phyloP scores from a whole-genome alignment of 805 yeast species.

The Starmerella asiatica region DNA sequence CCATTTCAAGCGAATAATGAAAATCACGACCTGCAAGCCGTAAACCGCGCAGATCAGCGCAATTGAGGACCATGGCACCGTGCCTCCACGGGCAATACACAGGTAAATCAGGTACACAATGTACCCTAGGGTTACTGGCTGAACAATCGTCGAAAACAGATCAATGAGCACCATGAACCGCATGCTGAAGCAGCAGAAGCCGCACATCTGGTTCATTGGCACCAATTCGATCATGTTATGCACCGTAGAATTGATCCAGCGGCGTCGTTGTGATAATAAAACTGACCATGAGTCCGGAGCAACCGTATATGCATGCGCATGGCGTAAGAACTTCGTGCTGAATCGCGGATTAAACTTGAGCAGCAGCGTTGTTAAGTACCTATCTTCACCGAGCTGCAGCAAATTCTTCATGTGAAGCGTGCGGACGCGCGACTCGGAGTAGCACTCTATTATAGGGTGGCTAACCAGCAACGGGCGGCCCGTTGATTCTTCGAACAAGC shows the following conservation, averaged over 20 bases:
- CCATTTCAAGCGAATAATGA: slow-evolving; percentile 35
- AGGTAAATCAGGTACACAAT: slow-evolving; percentile 40
- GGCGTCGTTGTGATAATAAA: slow-evolving; percentile 49
- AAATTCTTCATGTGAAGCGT: slow-evolving; percentile 48
- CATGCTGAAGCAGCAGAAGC: slow-evolving; percentile 54
- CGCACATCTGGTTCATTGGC: slow-evolving; percentile 47
- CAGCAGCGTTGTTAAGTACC: slow-evolving; percentile 44
- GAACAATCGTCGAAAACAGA: slow-evolving; percentile 45
- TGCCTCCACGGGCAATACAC: slow-evolving; percentile 32
- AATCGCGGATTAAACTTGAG: slow-evolving; percentile 43
- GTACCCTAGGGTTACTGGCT: slow-evolving; percentile 44
- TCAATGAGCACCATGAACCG: slow-evolving; percentile 45
- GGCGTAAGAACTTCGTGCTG: slow-evolving; percentile 42
- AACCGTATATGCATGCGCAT: slow-evolving; percentile 46
- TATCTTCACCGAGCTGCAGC: slow-evolving; percentile 49
- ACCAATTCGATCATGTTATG: slow-evolving; percentile 49
- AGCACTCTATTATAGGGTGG: slow-evolving; percentile 44
- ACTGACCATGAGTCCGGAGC: slow-evolving; percentile 48
- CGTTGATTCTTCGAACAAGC: slow-evolving; percentile 40
- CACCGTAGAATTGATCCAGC: slow-evolving; percentile 56
- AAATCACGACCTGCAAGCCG: slow-evolving; percentile 44
- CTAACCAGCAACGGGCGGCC: slow-evolving; percentile 50
- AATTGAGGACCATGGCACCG: slow-evolving; percentile 45
- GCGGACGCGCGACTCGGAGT: slow-evolving; percentile 42
- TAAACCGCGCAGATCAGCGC: slow-evolving; percentile 41